Evolutionary conservation across 345 rosid genomes (phyloP).

Genomic region (Lagerstroemia speciosa): DNA sequence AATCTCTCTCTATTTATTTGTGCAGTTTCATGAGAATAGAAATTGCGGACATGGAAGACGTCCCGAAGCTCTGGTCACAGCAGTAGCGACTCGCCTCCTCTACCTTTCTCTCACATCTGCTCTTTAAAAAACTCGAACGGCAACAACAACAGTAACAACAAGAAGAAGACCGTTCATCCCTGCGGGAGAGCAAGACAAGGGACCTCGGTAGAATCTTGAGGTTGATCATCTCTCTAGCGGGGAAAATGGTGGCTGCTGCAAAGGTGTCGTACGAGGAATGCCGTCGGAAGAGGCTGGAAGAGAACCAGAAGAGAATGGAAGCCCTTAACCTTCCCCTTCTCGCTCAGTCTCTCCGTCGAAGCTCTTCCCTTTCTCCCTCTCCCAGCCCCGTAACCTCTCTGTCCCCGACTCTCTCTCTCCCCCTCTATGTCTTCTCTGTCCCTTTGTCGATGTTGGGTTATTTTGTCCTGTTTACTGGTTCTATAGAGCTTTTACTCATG

Average conservation of each 20-base stretch:
- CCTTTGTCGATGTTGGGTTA: too few relatives aligned
- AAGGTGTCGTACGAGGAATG: slow-evolving; percentile 45
- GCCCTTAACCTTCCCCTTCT: slow-evolving; percentile 60
- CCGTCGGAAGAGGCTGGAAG: slow-evolving; percentile 51
- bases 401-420: not conserved
- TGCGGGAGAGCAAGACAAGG: not conserved
- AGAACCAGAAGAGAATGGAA: slow-evolving; percentile 81
- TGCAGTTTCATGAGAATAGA: too few relatives aligned
- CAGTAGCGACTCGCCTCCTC: not conserved
- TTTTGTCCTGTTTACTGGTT: not conserved
- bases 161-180: not conserved
- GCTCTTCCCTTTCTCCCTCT: slow-evolving; percentile 22
- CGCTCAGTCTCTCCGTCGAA: slow-evolving; percentile 31
- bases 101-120: not conserved
- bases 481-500: not conserved
- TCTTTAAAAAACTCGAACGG: not conserved
- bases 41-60: too few relatives aligned
- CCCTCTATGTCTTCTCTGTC: too few relatives aligned
- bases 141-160: not conserved
- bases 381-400: slow-evolving; percentile 29
- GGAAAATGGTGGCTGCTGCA: slow-evolving; percentile 36
- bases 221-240: not conserved
- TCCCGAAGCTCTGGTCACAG: too few relatives aligned
- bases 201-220: not conserved
- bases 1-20: not conserved